Base-by-base conservation (phyloP, 768 basidiomycete genomes). In the Trametes cubensis region DNA sequence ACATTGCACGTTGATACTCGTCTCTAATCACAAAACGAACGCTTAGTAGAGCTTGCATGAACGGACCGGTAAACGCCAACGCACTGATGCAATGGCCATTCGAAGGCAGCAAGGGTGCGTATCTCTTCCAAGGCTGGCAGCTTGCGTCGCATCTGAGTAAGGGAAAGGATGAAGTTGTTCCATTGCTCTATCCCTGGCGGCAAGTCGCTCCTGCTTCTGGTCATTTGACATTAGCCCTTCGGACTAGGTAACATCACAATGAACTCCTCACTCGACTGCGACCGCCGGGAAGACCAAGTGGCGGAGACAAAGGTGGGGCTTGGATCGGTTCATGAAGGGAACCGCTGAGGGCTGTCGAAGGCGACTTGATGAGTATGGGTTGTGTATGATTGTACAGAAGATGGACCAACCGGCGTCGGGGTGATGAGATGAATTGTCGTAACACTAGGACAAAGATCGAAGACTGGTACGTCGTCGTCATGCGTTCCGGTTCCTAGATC, bases 361-460 rank as follows among this genome's bases (percentile, higher is more conserved):
- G 8, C 5, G 10, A 2, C 20, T 8, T 2, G 18, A 10, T 25
- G 15, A 38, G 13, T 11, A 25, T 1, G 13, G n/a, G 28, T 0
- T 54, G n/a, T 4, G 20, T 34, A 34, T 11, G 11, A 11, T 34
- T 34, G 34, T 34, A 34, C 10, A 11, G 34, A 11, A 11, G 6
- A 34, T 15, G 17, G 3, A 39, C 30, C 39, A 17, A 5, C 25
- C 21, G 40, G 40, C 11, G 34, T 34, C 53, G 10, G 10, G 34
- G 34, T 34, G 34, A 7, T 34, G 34, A 58, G 34, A 4, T 18
- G 46, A 14, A 58, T 38, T 38, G 23, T 25, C 2, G 38, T 48
- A 23, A 41, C 10, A 39, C 49, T 58, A 3, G 56, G 47, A 26
- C 56, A 58, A 11, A 40, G 23, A 30, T 57, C 56, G 7, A 58